Base-by-base conservation (phyloP, 2,329 filamentous ascomycete species). In the Colletotrichum lini region DNA sequence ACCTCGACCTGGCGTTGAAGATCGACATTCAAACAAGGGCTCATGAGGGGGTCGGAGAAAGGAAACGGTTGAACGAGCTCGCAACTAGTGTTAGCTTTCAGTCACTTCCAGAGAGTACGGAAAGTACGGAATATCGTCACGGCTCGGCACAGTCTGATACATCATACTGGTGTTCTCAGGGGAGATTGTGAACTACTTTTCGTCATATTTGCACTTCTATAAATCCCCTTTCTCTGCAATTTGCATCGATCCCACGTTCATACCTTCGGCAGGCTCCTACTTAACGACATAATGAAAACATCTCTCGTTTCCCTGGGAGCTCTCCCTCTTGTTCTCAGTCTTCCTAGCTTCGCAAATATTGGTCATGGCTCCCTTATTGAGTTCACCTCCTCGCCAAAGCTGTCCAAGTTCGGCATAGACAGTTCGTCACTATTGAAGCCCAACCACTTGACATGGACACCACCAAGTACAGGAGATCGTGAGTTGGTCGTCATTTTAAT, bases 371-470 rank as follows among this genome's bases (percentile, higher is more conserved):
- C 2, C 12, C 18, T 18, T n/a, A 13, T 49, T 2, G 26, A n/a
- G 4, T 23, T 26, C 8, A 12, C 45, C 1, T 18, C 4, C 6
- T 21, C 18, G 2, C 15, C 2, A 15, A 26, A 23, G 12, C 4
- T 26, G 16, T 53, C 60, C 21, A 18, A 6, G 8, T 18, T 10
- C 7, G 47, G 16, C 6, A 15, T 21, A 1, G 16, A n/a, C 30
- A 16, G 8, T 23, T 2, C 7, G n/a, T 50, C 42, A 30, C n/a
- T 4, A 16, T 30, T 58, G n/a, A 58, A 21, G 52, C 52, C 50
- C 2, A 65, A 26, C 26, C 63, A 65, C 50, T 60, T 59, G 8
- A 66, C 47, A 8, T 70, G 47, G 53, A 18, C 38, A 21, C 62
- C 67, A 3, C 50, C 67, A 16, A 21, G 40, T 16, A 38, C 62